Percentiles rank a stretch among this genome's conserved stretches.
phyloP scores from a whole-genome alignment of 345 rosid species.

The Eucalyptus victrix region DNA sequence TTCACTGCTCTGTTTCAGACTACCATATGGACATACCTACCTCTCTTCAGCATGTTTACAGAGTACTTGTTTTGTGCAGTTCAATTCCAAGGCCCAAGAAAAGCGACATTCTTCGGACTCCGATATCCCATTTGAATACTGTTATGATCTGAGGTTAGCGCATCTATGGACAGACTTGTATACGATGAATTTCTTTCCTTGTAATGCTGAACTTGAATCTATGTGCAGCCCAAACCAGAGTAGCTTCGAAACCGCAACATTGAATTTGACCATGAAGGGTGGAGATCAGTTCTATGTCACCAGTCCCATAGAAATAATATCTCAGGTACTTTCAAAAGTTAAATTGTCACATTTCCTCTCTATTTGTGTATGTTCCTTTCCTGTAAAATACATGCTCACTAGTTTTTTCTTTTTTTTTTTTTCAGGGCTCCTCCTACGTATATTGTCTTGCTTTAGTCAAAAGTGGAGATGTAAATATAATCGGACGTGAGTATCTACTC shows the following conservation, averaged over 20 bases:
- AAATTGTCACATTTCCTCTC: neutral
- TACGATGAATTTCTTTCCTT: neutral
- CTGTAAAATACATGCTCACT: neutral
- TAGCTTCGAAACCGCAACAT: conserved; percentile 22
- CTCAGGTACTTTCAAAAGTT: conserved; percentile 21
- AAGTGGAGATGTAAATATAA: conserved; percentile 71
- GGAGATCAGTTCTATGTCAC: conserved; percentile 43
- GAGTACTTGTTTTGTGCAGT: conserved; percentile 31
- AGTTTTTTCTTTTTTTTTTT: neutral
- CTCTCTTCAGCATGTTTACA: neutral
- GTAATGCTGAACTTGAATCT: neutral
- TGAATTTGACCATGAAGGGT: conserved; percentile 80
- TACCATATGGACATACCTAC: neutral
- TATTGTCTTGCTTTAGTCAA: conserved; percentile 75
- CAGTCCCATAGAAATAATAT: conserved; percentile 28
- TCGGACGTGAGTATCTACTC: conserved; percentile 72
- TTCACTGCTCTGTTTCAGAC: neutral
- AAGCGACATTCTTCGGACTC: conserved; percentile 20
- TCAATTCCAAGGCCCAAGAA: conserved; percentile 39
- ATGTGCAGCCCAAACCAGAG: conserved; percentile 32
- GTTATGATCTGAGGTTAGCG: conserved; percentile 58
- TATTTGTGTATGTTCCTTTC: neutral
- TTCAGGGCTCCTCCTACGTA: conserved; percentile 19
- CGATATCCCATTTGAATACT: conserved; percentile 66
- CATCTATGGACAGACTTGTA: neutral